Conservation (phyloP, 2,329 filamentous ascomycete genomes). For the Pestalotiopsis sp. region DNA sequence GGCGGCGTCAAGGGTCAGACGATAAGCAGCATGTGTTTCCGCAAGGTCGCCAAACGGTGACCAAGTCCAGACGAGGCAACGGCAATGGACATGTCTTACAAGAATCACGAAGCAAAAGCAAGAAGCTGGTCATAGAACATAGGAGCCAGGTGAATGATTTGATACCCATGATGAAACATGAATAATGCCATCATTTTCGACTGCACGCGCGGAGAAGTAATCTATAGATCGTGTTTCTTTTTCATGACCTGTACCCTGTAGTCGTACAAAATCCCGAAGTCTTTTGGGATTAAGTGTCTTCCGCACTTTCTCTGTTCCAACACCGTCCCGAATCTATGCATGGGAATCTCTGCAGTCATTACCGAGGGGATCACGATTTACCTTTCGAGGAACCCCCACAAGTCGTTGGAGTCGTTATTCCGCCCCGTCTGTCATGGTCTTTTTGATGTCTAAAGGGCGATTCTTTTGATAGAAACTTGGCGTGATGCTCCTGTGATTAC, state of each 20-base stretch:
- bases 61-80: background rate
- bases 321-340: background rate
- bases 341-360: conserved; percentile 8
- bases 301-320: background rate
- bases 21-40: conserved; percentile 85
- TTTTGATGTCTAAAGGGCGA: background rate
- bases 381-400: background rate
- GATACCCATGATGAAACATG: conserved; percentile 1
- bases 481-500: conserved; percentile 6
- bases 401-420: background rate
- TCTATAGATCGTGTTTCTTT: conserved; percentile 10
- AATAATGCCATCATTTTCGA: background rate
- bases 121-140: background rate
- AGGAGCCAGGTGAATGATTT: background rate
- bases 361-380: background rate
- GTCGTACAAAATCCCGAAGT: conserved; percentile 1
- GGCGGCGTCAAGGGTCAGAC: conserved; percentile 87
- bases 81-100: background rate
- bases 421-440: background rate
- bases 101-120: background rate
- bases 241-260: conserved; percentile 2
- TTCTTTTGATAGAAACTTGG: conserved; percentile 6
- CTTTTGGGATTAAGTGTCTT: background rate
- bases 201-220: background rate
- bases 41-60: conserved; percentile 39